phyloP scores from a whole-genome alignment of 2,329 filamentous ascomycete genomes.

The Fusarium sp. region DNA sequence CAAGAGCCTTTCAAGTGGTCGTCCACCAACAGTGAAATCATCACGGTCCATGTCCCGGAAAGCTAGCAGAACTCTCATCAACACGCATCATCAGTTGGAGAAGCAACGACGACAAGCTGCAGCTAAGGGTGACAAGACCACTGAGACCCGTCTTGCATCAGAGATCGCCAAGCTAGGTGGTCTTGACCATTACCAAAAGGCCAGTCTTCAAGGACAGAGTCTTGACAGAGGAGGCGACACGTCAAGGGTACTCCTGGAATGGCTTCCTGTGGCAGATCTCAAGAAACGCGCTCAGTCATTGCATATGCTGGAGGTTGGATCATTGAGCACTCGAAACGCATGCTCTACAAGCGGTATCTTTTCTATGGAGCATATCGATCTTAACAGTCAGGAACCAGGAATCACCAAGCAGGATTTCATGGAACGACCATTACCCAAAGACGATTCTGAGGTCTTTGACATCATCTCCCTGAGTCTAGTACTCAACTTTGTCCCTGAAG shows the following conservation, averaged over 20 bases:
- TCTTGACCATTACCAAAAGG: slow-evolving; percentile 72
- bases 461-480: slow-evolving; percentile 93
- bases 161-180: slow-evolving; percentile 71
- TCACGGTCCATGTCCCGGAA: slow-evolving; percentile 72
- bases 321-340: slow-evolving; percentile 85
- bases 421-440: slow-evolving; percentile 78
- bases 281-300: slow-evolving; percentile 53
- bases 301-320: slow-evolving; percentile 88
- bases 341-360: slow-evolving; percentile 81
- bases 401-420: slow-evolving; percentile 96
- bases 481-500: slow-evolving; percentile 91
- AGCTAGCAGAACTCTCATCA: slow-evolving; percentile 73
- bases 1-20: slow-evolving; percentile 62
- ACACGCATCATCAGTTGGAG: slow-evolving; percentile 73
- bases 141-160: slow-evolving; percentile 60
- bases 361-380: slow-evolving; percentile 84
- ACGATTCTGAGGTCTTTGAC: slow-evolving; percentile 78
- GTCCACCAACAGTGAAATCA: slow-evolving; percentile 67
- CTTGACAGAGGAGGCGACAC: slow-evolving; percentile 76
- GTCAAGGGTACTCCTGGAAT: slow-evolving; percentile 72
- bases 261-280: slow-evolving; percentile 60
- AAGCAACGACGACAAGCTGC: slow-evolving; percentile 70
- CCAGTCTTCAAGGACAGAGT: slow-evolving; percentile 76
- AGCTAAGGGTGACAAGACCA: slow-evolving; percentile 62
- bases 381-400: slow-evolving; percentile 84